Evolutionary conservation across 768 basidiomycete genomes (phyloP), one percentile per base, ranked within the genome.

Genomic region (Tricholoma furcatifolium): DNA sequence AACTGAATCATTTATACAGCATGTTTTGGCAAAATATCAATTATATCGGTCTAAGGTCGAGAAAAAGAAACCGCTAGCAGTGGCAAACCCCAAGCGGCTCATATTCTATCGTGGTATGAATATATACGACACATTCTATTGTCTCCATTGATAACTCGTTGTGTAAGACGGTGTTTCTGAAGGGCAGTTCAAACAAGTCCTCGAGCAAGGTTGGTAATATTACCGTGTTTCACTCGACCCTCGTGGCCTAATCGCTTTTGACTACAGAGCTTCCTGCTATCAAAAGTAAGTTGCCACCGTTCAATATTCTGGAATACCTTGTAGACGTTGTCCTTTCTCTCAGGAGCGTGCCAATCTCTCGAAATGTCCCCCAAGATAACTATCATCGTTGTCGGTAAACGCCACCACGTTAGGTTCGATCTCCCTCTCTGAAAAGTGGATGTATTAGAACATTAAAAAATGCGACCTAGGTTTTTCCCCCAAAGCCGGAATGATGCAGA

Each of bases 81-180:
- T 70, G 27, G 52, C 63, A 10, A 64, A 72, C n/a, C 88, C 88
- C 3, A 83, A 80, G 57, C 81, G 87, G 3, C 81, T 91, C 47
- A 81, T 91, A 49, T 88, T 90, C 68, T 91, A 85, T 63, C 80
- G 88, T 55, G 85, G 87, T 86, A 56, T 15, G 70, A 55, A 39
- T 41, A 18, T 36, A 45, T 2, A 36, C 30, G 24, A 14, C 42
- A 35, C 4, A 32, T 24, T 15, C 34, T 47, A 31, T 20, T 12
- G 27, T 49, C 54, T 39, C 45, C n/a, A 47, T 49, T 15, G 35
- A 17, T 27, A 27, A 10, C 8, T 62, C 52, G 66, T 67, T 8
- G 74, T 74, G 82, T 73, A 48, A 79, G 79, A 80, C 62, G 79
- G 79, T 54, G 79, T 81, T 27, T 81, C 79, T 6, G 79, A 81